Conservation (phyloP, 108 stramenopile species). For the Stephanodiscus minutulus region DNA sequence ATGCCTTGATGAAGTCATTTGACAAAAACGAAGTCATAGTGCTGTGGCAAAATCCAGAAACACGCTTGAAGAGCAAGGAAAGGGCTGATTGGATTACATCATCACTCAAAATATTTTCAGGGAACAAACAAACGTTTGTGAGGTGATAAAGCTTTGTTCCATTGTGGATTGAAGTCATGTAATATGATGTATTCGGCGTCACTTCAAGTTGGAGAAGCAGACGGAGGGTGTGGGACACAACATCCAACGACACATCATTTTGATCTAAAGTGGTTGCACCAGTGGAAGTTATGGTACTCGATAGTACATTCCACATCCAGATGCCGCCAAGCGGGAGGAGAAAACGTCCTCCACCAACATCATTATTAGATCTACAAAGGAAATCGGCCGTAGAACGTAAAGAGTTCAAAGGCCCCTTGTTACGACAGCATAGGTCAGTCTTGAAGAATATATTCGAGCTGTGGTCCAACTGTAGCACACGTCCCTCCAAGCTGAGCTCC, state of each 20-base stretch:
- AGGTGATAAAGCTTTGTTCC: slow-evolving; percentile 83
- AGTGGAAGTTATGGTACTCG: slow-evolving; percentile 28
- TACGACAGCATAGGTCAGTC: background rate
- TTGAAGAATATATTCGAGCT: slow-evolving; percentile 26
- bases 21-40: slow-evolving; percentile 6
- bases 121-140: slow-evolving; percentile 72
- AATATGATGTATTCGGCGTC: slow-evolving; percentile 20
- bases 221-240: slow-evolving; percentile 49
- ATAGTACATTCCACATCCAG: slow-evolving; percentile 81
- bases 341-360: slow-evolving; percentile 5
- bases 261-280: slow-evolving; percentile 12
- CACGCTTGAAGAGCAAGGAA: slow-evolving; percentile 17
- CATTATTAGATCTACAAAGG: slow-evolving; percentile 13
- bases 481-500: slow-evolving; percentile 28
- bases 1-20: slow-evolving; percentile 46
- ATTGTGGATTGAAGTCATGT: slow-evolving; percentile 21
- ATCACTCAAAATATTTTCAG: slow-evolving; percentile 61
- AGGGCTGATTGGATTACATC: slow-evolving; percentile 25
- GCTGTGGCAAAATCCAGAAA: slow-evolving; percentile 5
- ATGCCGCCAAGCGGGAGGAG: slow-evolving; percentile 58
- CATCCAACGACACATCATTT: slow-evolving; percentile 32
- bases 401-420: slow-evolving; percentile 18
- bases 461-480: slow-evolving; percentile 32
- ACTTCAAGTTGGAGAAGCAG: slow-evolving; percentile 62
- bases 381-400: slow-evolving; percentile 35